Evolutionary conservation across 495 filamentous ascomycete genomes (phyloP), one percentile per base, ranked within the genome.

Genomic region (Aspergillus egyptiacus): DNA sequence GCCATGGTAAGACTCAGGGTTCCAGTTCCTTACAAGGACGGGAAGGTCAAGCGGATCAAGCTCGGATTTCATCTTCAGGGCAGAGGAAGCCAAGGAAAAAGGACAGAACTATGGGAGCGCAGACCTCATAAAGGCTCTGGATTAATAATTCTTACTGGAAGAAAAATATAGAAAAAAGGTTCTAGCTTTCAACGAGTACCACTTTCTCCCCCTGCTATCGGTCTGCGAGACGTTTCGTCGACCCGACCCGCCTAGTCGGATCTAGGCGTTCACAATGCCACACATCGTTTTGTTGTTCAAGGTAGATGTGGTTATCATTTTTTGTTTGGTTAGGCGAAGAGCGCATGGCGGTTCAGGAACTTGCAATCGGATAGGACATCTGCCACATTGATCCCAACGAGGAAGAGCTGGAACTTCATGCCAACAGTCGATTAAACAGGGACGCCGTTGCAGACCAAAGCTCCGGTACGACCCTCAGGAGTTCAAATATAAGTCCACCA

Each of bases 401-500:
- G 22, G 20, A n/a, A 28, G n/a, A 27, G 14, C 2, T 6, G 14
- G 11, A 24, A 10, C 7, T 17, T 28, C 50, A 55, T 28, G 45
- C 31, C 24, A 45, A 14, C 39, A 54, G 24, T 22, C 44, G 50
- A 23, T 50, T 54, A 15, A 60, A 44, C 13, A 49, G 34, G 37
- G 69, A 56, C 27, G 56, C 53, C 43, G 65, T 51, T 25, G 61
- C 50, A 17, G 65, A 64, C 72, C 72, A 75, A 14, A 73, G 38
- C 51, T 70, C 60, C 8, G 71, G 70, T 63, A 96, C 86, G 57
- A 98, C 72, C 50, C 86, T 79, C 51, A 97, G 48, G 36, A 93
- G 66, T 63, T 95, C 90, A 63, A 96, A 89, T 41, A 90, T 55
- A 20, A 95, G 68, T 30, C 89, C 89, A 47, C 90, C 90, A 63